Evolutionary conservation across 2,329 filamentous ascomycete species (phyloP), one percentile per base, ranked within the genome.

Genomic region (Xylariaceae sp.): DNA sequence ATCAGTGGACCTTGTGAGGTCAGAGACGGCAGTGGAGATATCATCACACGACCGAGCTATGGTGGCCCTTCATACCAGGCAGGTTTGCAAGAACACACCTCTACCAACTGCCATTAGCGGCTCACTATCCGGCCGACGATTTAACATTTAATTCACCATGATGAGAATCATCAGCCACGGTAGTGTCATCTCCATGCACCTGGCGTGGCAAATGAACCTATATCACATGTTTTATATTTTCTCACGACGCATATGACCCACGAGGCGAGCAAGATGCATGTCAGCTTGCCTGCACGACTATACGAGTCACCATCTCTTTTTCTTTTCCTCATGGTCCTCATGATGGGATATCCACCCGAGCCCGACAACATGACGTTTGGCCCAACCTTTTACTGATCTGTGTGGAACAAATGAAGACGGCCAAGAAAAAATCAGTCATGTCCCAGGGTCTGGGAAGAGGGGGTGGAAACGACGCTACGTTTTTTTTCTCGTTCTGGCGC

Each of bases 1-100:
- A 88, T 88, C 50, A 85, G 83, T 61, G 79, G 77, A 4, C 85
- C 85, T 0, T 77, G 74, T 23, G 81, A 84, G 66, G 82, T 85
- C 17, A 74, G 82, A 30, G 82, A 85, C 63, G 82, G 82, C 2
- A 80, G 85, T 2, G 81, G 78, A 11, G 82, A 85, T 35, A 78
- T 85, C 52, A 79, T 85, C 51, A 75, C 79, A 53, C 73, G 76
- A 41, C 77, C 73, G 47, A 76, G 72, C 44, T 76, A 76, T 60
- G 72, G 71, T 54, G 74, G 69, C 11, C 69, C 70, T 37, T 72
- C 69, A 30, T 72, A 72, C 55, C 69, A 73, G 59, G 59, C 41
- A 39, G 35, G 45, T 7, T 48, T 48, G 5, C 56, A 50, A 18
- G 54, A 44, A 30, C 44, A 30, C 17, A 13, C 17, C 9, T 13